These are phyloP conservation scores for Gliomastix tumulicola DNA, from an alignment of 2,329 filamentous ascomycete genomes.

Conservation along the genomic window DNA sequence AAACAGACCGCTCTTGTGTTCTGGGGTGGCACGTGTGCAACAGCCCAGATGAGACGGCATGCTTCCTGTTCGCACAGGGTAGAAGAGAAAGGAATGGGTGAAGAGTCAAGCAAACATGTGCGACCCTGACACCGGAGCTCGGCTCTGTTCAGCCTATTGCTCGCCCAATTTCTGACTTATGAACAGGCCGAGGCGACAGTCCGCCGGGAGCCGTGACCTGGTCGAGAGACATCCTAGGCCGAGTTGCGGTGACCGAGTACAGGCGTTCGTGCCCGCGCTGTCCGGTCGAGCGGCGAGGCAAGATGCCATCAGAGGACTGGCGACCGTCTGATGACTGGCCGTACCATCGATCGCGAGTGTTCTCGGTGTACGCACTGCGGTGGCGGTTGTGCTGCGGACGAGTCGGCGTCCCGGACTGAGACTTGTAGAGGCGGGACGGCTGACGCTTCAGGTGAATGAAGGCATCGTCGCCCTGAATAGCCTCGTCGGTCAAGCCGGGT, in stretches of 20 bases:
- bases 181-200: slow-evolving; percentile 41
- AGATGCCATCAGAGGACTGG: slow-evolving; percentile 22
- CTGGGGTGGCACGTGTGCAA: too few relatives aligned
- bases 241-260: slow-evolving; percentile 34
- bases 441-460: slow-evolving; percentile 49
- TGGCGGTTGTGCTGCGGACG: slow-evolving; percentile 3
- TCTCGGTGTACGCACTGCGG: not conserved
- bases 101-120: too few relatives aligned
- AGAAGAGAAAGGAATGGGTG: too few relatives aligned
- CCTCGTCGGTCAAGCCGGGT: slow-evolving; percentile 54
- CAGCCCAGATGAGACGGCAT: too few relatives aligned
- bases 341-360: slow-evolving; percentile 31
- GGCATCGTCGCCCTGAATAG: slow-evolving; percentile 52
- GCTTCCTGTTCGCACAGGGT: too few relatives aligned
- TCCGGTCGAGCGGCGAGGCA: slow-evolving; percentile 6
- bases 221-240: slow-evolving; percentile 35
- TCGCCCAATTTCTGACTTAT: slow-evolving; percentile 41
- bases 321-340: slow-evolving; percentile 24
- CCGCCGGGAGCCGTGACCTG: slow-evolving; percentile 31
- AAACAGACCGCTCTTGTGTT: too few relatives aligned
- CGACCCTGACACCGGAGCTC: too few relatives aligned
- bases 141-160: slow-evolving; percentile 45
- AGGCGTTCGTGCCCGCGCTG: slow-evolving; percentile 2
- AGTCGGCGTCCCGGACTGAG: not conserved
- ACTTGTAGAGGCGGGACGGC: slow-evolving; percentile 47